Base-by-base conservation (phyloP, 225 moss, liverwort and hornwort species). In the Polytrichum formosum region DNA sequence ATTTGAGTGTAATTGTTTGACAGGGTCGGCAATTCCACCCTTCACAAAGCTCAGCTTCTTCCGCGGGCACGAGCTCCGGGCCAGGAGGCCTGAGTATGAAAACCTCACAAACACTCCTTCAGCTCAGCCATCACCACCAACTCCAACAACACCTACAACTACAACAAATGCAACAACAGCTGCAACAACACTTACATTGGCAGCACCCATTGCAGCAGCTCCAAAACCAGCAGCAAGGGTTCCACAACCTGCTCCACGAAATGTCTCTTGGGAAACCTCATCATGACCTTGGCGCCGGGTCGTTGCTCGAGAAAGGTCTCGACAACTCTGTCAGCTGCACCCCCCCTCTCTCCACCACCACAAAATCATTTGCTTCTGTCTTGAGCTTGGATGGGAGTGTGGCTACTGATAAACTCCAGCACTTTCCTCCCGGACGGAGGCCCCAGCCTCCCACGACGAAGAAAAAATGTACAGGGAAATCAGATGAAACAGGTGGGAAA, bases 301-400 rank as follows among this genome's bases (percentile, higher is more conserved):
- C 55, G 20, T 75, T 80, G 70, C 30, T 83, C 27, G 85, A 61
- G 80, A 83, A 65, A 21, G 66, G 84, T 28, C 62, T 90, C 13
- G 90, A 90, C 23, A 84, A 81, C 63, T 84, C 87, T 5, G 27
- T 90, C 63, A 79, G 76, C 63, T 78, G 65, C 28, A 84, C 82
- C 17, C 71, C 83, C 28, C 87, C 90, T 20, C 26, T 82, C 9
- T 84, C 87, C 0, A 77, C 76, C 22, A 80, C 80, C 7, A 72
- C 80, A 10, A 90, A 90, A 61, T 85, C 85, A 19, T 77, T 80
- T 22, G 69, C 85, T 25, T 78, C 82, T 6, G 81, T 77, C 6
- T 67, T 86, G n/a, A 89, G 84, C 65, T 81, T 90, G 61, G 85
- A 90, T 62, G 82, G 87, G 46, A 87, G 82, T 60, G 78, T 87